Base-by-base conservation (phyloP, 2,329 filamentous ascomycete genomes). In the Scedosporium dehoogii region DNA sequence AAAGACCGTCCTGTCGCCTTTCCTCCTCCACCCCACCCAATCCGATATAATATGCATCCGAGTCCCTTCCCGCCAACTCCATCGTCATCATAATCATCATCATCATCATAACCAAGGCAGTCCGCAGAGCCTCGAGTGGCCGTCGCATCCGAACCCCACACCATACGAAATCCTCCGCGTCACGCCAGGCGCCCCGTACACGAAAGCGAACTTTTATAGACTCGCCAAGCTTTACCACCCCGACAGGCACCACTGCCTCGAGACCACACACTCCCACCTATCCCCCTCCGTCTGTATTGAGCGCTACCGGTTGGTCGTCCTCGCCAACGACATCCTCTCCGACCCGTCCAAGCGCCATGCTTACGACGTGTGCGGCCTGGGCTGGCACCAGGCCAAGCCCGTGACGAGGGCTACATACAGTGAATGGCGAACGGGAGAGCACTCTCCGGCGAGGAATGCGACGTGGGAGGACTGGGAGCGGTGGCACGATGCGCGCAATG, bases 391-490 rank as follows among this genome's bases (percentile, higher is more conserved):
- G 87, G 68, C 76, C 74, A 58, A 84, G 77, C 68, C 88, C 33
- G 3, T 53, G 3, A 67, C 88, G 60, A 71, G 75, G 44, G 71
- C 70, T n/a, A 55, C 51, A 2, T 71, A 72, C 61, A 75, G 79
- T 46, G 66, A 72, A 2, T 86, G 83, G 83, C 78, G 81, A 42
- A 68, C 75, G 14, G 57, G 27, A n/a, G 18, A 29, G 27, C 61
- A 77, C 25, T 81, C 74, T 62, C 73, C 83, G 12, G 81, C 80
- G 59, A 75, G 76, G 68, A 97, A 97, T 72, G 94, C 91, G 0
- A 97, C 94, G 0, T 99, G 94, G 94, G 94, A 99, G 72, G 94
- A 99, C 73, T 97, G 92, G 92, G 91, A 96, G 76, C 81, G 81
- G 55, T 96, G 89, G 87, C 83, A 90, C 68, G 79, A 85, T 41